Conservation (phyloP, 1,284 basidiomycete species). For the Trametes hirsuta region DNA sequence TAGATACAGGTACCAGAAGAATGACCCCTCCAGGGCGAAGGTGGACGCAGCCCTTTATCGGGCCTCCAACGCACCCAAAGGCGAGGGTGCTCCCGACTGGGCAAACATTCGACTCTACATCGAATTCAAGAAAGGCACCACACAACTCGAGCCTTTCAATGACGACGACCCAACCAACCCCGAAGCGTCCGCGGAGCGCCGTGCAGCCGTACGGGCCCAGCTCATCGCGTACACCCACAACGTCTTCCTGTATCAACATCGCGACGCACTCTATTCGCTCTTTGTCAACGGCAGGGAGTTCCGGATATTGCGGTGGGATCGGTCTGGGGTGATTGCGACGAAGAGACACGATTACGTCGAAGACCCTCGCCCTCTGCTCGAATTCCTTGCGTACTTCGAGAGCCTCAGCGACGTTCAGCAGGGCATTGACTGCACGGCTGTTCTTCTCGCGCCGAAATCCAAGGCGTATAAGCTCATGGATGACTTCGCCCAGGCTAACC, state of each 20-base stretch:
- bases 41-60: not conserved
- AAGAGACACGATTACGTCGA: slow-evolving; percentile 13
- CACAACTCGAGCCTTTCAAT: not conserved
- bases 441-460: not conserved
- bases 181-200: not conserved
- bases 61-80: not conserved
- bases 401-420: slow-evolving; percentile 2
- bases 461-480: slow-evolving; percentile 11
- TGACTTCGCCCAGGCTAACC: not conserved
- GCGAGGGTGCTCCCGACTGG: not conserved
- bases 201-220: not conserved
- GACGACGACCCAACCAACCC: not conserved
- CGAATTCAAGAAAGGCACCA: not conserved
- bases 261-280: not conserved
- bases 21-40: not conserved
- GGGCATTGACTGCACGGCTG: slow-evolving; percentile 15
- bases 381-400: slow-evolving; percentile 14
- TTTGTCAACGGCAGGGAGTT: not conserved
- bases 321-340: slow-evolving; percentile 20
- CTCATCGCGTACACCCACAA: not conserved
- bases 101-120: not conserved
- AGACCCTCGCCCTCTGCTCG: slow-evolving; percentile 9
- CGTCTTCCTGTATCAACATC: slow-evolving; percentile 1
- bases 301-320: slow-evolving; percentile 21
- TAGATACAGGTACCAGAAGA: not conserved